Base-by-base conservation (phyloP, 129 eudicot species). In the Artemisia argyi region DNA sequence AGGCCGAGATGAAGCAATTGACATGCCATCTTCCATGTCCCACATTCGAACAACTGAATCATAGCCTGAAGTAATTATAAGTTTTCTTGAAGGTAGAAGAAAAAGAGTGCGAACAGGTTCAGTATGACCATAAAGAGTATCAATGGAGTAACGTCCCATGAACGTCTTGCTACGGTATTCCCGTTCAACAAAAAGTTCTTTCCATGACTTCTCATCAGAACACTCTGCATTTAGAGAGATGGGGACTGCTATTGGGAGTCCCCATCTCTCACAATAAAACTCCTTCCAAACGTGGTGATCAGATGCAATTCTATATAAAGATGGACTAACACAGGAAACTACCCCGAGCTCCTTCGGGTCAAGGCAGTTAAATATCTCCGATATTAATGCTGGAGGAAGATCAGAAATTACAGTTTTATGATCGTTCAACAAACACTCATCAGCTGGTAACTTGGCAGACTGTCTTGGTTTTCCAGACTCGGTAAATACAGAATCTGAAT, bases 231-330 rank as follows among this genome's bases (percentile, higher is more conserved):
- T 78, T 15, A 76, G 17, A 22, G 82, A 68, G 65, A 61, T 44
- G 11, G 82, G 64, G 54, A 69, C 73, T 28, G 79, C 61, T 0
- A 93, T 84, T 2, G 96, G 95, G 9, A 82, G 87, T 10, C 96
- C 99, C 99, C 99, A 94, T 81, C 97, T 86, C 86, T 94, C 97
- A 68, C 85, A 84, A 70, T 94, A 94, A 59, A 85, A 94, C 53
- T 86, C 82, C 78, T 90, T 94, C 99, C 99, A 94, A 60, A 79
- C 94, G 73, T 84, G 81, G 52, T 90, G 97, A 30, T 94, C 97
- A 1, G 99, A 86, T 48, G 96, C 89, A 30, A 90, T 80, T 68
- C 76, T 75, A 77, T 83, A 86, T 22, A 94, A 77, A 61, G 75
- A 72, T 26, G 89, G 77, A 54, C 82, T 82, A 49, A 94, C 99